Evolutionary conservation across 176 grass and related monocot species (phyloP).

Genomic region (Sorghum bicolor): DNA sequence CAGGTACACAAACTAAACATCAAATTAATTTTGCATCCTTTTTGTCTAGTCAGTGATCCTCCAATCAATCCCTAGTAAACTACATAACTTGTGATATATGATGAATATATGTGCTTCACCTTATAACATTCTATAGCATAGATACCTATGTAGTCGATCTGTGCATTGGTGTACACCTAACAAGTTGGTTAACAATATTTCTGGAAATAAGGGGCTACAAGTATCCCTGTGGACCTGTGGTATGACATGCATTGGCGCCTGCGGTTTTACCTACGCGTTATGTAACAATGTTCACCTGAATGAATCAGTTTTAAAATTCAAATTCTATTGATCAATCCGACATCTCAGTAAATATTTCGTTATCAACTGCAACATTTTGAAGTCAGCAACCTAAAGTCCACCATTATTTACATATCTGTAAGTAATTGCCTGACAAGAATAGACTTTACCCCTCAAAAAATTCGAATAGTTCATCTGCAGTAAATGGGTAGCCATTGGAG

Average conservation of each 20-base stretch:
- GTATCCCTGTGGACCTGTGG: not conserved
- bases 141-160: not conserved
- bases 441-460: conserved; percentile 54
- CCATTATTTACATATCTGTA: not conserved
- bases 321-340: not conserved
- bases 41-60: not conserved
- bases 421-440: not conserved
- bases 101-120: not conserved
- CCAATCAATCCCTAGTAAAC: not conserved
- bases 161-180: not conserved
- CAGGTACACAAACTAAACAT: not conserved
- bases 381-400: not conserved
- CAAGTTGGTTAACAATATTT: not conserved
- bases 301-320: not conserved
- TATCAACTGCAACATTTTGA: not conserved
- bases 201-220: not conserved
- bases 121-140: not conserved
- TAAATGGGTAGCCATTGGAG: conserved; percentile 62
- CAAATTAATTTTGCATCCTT: not conserved
- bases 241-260: not conserved
- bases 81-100: not conserved
- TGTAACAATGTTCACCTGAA: not conserved
- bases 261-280: not conserved
- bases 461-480: conserved; percentile 39
- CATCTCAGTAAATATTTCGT: not conserved